phyloP scores from a whole-genome alignment of 768 basidiomycete species.

The Paxillus involutus region DNA sequence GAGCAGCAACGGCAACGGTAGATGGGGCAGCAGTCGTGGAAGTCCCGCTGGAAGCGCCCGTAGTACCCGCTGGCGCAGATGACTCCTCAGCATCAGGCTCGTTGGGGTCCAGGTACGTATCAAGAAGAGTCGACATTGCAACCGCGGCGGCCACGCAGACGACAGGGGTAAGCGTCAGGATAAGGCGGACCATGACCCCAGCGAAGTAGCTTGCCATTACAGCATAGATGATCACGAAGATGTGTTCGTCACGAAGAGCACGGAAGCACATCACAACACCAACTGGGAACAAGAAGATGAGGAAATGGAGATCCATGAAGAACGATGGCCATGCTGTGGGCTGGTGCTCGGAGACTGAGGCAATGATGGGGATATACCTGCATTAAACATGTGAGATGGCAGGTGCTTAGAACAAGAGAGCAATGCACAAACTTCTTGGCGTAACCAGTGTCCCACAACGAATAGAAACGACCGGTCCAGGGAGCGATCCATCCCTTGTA shows the following conservation, averaged over 20 bases:
- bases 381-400: constrained; percentile 2
- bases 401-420: not conserved
- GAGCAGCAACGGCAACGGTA: constrained; percentile 27
- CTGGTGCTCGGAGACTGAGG: constrained; percentile 98
- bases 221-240: constrained; percentile 98
- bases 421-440: constrained; percentile 78
- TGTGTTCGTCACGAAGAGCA: constrained; percentile 91
- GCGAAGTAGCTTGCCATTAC: constrained; percentile 97
- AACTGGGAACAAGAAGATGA: constrained; percentile 97
- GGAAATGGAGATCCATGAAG: constrained; percentile 98
- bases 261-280: constrained; percentile 95
- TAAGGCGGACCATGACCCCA: constrained; percentile 98
- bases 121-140: constrained; percentile 82
- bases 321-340: constrained; percentile 99
- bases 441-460: constrained; percentile 98
- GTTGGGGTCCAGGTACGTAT: constrained; percentile 84
- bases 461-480: constrained; percentile 99
- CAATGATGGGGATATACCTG: constrained; percentile 96
- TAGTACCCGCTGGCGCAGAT: not conserved
- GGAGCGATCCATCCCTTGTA: constrained; percentile 96
- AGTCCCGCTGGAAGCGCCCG: constrained; percentile 12
- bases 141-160: constrained; percentile 94
- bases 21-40: constrained; percentile 30
- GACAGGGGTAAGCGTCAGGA: constrained; percentile 95
- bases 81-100: constrained; percentile 51